Conservation (phyloP, 805 yeast species). For the Suhomyces sp. region DNA sequence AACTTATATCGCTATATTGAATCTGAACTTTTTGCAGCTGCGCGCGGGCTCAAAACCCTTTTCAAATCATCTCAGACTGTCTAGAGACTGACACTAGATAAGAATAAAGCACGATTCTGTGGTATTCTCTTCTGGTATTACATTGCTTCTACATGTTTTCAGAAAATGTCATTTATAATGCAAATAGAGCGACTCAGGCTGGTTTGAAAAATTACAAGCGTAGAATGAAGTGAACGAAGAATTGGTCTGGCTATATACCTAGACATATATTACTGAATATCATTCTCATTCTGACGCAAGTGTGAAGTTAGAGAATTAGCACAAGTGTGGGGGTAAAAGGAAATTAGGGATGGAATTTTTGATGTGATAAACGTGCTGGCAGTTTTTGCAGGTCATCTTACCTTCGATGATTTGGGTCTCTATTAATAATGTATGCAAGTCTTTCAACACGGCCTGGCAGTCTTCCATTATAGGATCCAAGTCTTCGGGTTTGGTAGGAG, state of each 20-base stretch:
- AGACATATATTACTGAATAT: background rate
- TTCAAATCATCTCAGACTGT: background rate
- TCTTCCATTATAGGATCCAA: conserved; percentile 54
- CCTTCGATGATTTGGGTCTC: conserved; percentile 90
- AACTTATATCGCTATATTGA: no score
- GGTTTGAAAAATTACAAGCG: background rate
- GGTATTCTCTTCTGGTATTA: background rate
- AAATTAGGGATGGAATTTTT: conserved; percentile 94
- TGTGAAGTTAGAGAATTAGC: conserved; percentile 22
- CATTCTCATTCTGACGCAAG: background rate
- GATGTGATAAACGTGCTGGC: conserved; percentile 84
- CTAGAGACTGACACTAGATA: background rate
- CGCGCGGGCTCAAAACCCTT: background rate
- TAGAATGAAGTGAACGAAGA: background rate
- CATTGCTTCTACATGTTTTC: background rate
- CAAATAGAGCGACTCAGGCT: background rate
- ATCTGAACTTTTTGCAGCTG: background rate
- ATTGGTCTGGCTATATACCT: background rate
- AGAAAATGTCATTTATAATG: background rate
- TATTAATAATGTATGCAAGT: conserved; percentile 71
- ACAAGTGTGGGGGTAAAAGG: conserved; percentile 90
- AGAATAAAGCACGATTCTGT: no score
- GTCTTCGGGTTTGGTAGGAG: conserved; percentile 53
- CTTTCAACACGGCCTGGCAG: conserved; percentile 56
- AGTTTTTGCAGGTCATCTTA: conserved; percentile 80